Evolutionary conservation across 768 basidiomycete species (phyloP).

Genomic region (Suillus subalutaceus): DNA sequence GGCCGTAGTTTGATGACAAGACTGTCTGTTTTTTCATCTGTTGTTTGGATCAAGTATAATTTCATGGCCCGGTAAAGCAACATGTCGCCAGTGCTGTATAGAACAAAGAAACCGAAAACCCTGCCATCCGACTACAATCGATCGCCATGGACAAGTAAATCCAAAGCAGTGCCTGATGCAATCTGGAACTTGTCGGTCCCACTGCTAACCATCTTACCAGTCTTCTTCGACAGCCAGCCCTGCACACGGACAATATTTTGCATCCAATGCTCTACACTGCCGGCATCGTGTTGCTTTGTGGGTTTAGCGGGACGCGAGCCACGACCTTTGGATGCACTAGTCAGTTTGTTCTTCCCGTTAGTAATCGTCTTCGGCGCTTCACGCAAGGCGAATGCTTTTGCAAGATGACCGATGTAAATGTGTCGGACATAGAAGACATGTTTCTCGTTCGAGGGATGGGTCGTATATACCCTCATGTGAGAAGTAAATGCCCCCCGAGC

Average conservation of each 20-base stretch:
- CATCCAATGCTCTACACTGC: slow-evolving; percentile 31
- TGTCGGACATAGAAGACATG: too few species aligned
- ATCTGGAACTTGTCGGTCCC: slow-evolving; percentile 74
- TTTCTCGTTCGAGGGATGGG: slow-evolving; percentile 32
- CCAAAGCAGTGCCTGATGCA: slow-evolving; percentile 51
- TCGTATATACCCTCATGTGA: too few species aligned
- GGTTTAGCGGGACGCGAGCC: slow-evolving; percentile 11
- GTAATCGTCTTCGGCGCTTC: slow-evolving; percentile 66
- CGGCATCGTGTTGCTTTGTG: slow-evolving; percentile 22
- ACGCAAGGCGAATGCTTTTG: slow-evolving; percentile 55
- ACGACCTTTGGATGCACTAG: slow-evolving; percentile 3
- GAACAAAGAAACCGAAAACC: not conserved
- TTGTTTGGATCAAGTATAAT: too few species aligned
- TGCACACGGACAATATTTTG: slow-evolving; percentile 74
- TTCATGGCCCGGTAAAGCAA: too few species aligned
- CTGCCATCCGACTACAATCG: slow-evolving; percentile 10
- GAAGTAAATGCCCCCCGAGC: too few species aligned
- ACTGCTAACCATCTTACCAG: too few species aligned
- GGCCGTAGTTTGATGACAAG: too few species aligned
- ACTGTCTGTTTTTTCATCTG: too few species aligned
- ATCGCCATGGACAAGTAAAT: slow-evolving; percentile 37
- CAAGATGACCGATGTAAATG: too few species aligned
- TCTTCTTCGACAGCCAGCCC: slow-evolving; percentile 73
- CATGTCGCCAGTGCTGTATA: too few species aligned
- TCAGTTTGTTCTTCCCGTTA: not conserved